A percentile compares a stretch with the other conserved stretches of the same genome.
Evolutionary conservation across 352 stramenopile species (phyloP).

Genomic region (Thalassiosira hispida): DNA sequence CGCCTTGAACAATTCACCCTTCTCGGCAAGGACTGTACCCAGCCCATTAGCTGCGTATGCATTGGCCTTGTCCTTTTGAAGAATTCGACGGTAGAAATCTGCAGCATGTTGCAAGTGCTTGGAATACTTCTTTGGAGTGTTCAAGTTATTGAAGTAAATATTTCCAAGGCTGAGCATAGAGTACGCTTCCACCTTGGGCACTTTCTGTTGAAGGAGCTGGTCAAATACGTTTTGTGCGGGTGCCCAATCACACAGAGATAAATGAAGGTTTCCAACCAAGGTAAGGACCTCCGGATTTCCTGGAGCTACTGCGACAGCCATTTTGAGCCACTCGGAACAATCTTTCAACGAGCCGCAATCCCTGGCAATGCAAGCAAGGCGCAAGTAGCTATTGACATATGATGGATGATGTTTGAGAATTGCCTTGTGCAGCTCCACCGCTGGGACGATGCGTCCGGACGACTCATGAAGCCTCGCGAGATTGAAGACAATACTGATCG

Average conservation of each 20-base stretch:
- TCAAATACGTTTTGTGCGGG: slow-evolving; percentile 93
- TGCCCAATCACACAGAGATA: slow-evolving; percentile 94
- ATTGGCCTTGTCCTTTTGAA: slow-evolving; percentile 92
- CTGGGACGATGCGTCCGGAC: slow-evolving; percentile 89
- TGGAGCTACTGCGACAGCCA: slow-evolving; percentile 90
- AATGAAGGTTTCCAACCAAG: slow-evolving; percentile 95
- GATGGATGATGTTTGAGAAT: slow-evolving; percentile 92
- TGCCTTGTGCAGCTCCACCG: slow-evolving; percentile 92
- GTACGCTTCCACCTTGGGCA: slow-evolving; percentile 95
- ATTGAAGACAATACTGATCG: slow-evolving; percentile 96
- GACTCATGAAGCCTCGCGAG: slow-evolving; percentile 94
- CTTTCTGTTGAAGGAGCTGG: slow-evolving; percentile 84
- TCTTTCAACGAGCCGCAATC: slow-evolving; percentile 91
- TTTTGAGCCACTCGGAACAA: slow-evolving; percentile 92
- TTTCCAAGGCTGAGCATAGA: slow-evolving; percentile 96
- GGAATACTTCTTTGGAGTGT: slow-evolving; percentile 93
- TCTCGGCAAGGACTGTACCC: slow-evolving; percentile 97
- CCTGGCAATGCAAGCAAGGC: slow-evolving; percentile 92
- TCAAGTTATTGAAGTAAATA: slow-evolving; percentile 98
- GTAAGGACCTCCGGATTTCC: slow-evolving; percentile 92
- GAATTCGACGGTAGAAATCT: slow-evolving; percentile 96
- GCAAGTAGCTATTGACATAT: slow-evolving; percentile 94
- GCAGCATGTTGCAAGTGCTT: slow-evolving; percentile 94
- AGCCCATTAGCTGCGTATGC: slow-evolving; percentile 97
- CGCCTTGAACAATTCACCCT: slow-evolving; percentile 94